Evolutionary conservation across 108 stramenopile species (phyloP).

Genomic region (Fistulifera solaris): DNA sequence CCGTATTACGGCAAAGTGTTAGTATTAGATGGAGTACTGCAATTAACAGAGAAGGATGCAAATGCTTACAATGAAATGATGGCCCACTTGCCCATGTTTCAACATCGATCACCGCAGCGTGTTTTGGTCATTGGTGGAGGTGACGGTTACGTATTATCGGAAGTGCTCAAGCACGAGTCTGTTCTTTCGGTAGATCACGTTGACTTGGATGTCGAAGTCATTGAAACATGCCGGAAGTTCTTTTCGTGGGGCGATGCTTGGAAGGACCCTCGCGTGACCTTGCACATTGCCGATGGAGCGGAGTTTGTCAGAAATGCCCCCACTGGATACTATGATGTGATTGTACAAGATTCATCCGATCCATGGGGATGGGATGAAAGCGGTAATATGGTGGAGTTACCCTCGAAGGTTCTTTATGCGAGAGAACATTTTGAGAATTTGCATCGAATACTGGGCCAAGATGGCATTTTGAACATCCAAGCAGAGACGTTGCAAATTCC

Average conservation of each 20-base stretch:
- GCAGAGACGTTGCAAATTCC: constrained; percentile 75
- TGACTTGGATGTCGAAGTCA: constrained; percentile 69
- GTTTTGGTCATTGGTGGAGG: constrained; percentile 71
- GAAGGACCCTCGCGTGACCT: constrained; percentile 54
- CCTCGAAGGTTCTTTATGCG: constrained; percentile 56
- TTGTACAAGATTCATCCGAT: constrained; percentile 76
- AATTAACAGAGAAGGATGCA: constrained; percentile 70
- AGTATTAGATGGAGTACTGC: constrained; percentile 57
- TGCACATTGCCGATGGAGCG: constrained; percentile 69
- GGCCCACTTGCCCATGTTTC: constrained; percentile 73
- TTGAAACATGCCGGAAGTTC: constrained; percentile 40
- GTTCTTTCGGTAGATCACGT: constrained; percentile 69
- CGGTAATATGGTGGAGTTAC: constrained; percentile 37
- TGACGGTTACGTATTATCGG: constrained; percentile 46
- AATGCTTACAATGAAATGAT: constrained; percentile 83
- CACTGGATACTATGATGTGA: constrained; percentile 55
- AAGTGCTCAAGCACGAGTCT: constrained; percentile 44
- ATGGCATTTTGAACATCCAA: constrained; percentile 58
- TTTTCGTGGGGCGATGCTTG: constrained; percentile 69
- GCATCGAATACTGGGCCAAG: constrained; percentile 28
- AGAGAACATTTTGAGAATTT: constrained; percentile 45
- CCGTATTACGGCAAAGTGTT: constrained; percentile 60
- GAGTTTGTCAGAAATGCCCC: constrained; percentile 33
- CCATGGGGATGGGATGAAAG: constrained; percentile 50
- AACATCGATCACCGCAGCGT: constrained; percentile 41